These are phyloP conservation scores for Lachancea sp. DNA, from an alignment of 805 yeast genomes.

Conservation along the genomic window DNA sequence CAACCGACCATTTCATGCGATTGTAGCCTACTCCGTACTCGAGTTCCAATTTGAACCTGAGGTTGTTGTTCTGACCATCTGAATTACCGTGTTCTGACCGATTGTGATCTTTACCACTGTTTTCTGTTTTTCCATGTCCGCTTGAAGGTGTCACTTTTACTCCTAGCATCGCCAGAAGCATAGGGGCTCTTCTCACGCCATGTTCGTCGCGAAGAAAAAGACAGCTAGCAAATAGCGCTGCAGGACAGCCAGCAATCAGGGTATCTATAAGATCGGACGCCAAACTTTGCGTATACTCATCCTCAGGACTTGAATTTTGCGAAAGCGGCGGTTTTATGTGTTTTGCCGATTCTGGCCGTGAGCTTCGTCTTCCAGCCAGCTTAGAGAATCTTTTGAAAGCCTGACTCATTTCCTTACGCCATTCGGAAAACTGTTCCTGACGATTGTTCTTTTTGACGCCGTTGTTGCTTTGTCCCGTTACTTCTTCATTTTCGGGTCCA, in stretches of 20 bases:
- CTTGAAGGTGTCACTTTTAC: constrained; percentile 48
- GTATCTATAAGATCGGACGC: constrained; percentile 45
- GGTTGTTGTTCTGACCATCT: constrained; percentile 22
- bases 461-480: constrained; percentile 4
- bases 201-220: constrained; percentile 70
- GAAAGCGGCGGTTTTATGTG: not conserved
- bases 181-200: constrained; percentile 74
- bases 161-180: constrained; percentile 66
- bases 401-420: constrained; percentile 28
- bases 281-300: constrained; percentile 20
- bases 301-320: constrained; percentile 10
- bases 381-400: constrained; percentile 24
- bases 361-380: constrained; percentile 10
- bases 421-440: constrained; percentile 16
- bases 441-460: constrained; percentile 7
- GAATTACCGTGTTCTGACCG: not conserved
- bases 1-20: constrained; percentile 72
- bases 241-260: constrained; percentile 62
- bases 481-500: not conserved
- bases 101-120: not conserved
- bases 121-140: constrained; percentile 25
- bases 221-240: constrained; percentile 67
- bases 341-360: constrained; percentile 4
- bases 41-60: constrained; percentile 57
- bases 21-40: constrained; percentile 87